Percentiles rank a stretch among this genome's conserved stretches.
These are phyloP conservation scores for Cyberlindnera subsufficiens DNA, from an alignment of 805 yeast genomes.

Conservation along the genomic window DNA sequence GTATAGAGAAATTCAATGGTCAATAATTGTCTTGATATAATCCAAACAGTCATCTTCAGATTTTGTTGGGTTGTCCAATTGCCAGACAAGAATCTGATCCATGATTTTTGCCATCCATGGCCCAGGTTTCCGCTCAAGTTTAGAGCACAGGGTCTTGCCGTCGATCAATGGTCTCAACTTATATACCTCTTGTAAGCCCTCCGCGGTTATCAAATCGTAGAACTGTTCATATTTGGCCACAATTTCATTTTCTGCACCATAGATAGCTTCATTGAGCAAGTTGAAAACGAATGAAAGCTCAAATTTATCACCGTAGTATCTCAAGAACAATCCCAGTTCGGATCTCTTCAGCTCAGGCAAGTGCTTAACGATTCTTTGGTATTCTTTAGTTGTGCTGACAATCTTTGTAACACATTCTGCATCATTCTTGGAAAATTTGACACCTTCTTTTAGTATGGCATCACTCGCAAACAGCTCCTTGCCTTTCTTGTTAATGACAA, in stretches of 20 bases:
- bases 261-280: conserved; percentile 10
- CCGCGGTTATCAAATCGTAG: conserved; percentile 10
- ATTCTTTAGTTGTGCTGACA: conserved; percentile 27
- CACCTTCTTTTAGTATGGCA: conserved; percentile 58
- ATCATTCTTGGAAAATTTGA: conserved; percentile 56
- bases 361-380: conserved; percentile 22
- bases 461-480: conserved; percentile 36
- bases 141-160: conserved; percentile 60
- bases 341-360: conserved; percentile 39
- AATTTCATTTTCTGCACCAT: neutral
- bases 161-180: conserved; percentile 61
- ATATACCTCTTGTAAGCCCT: conserved; percentile 29
- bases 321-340: conserved; percentile 53
- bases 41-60: conserved; percentile 49
- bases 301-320: conserved; percentile 49
- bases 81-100: conserved; percentile 62
- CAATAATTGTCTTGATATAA: conserved; percentile 25
- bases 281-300: conserved; percentile 33
- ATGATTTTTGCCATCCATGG: conserved; percentile 72
- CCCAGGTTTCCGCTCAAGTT: conserved; percentile 64
- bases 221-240: conserved; percentile 12
- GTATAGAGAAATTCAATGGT: neutral
- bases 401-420: conserved; percentile 45
- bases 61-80: conserved; percentile 63
- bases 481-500: conserved; percentile 34